Evolutionary conservation across 2,329 filamentous ascomycete genomes (phyloP), one percentile per base, ranked within the genome.

Genomic region (Nothophoma quercina): DNA sequence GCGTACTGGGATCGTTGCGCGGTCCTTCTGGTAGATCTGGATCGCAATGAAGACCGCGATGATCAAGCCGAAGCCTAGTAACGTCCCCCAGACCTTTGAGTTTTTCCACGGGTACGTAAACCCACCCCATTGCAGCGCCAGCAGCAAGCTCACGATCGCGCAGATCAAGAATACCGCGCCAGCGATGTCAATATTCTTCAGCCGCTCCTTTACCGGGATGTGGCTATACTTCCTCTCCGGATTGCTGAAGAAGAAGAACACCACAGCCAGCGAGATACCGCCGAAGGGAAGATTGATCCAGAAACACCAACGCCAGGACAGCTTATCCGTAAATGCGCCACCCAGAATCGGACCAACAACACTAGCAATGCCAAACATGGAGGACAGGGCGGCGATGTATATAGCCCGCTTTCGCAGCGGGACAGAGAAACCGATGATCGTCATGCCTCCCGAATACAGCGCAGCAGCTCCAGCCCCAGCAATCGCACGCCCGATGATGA

Each of bases 401-500:
- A 76, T 75, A 4, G 79, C 69, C 6, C 78, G 65, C 64, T 77
- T 78, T 15, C 73, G 62, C 54, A 79, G 69, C 0, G 75, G 70
- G 0, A 78, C 74, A 0, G 72, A 70, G 46, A 75, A 77, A 0
- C 76, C 75, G 12, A 69, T 67, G 28, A 85, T 82, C 4, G 76
- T 83, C 55, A 85, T 69, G 3, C 74, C 73, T 0, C 84, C 83
- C n/a, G 78, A 82, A 48, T 78, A 74, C 2, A 86, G 58, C 0
- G 80, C 84, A 1, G 83, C 77, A 1, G 75, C 76, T 1, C 84
- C 84, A 0, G 80, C 56, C 0, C 84, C 84, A 0, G 83, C 80
- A 2, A 86, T 68, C 2, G 81, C 79, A 4, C 84, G 78, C 1
- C 83, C 83, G 7, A 80, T 63, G 44, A 86, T 86, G 44, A 86